A percentile compares a stretch with the other conserved stretches of the same genome.
These are phyloP conservation scores for Candida germanica DNA, from an alignment of 805 yeast genomes.

Conservation along the genomic window DNA sequence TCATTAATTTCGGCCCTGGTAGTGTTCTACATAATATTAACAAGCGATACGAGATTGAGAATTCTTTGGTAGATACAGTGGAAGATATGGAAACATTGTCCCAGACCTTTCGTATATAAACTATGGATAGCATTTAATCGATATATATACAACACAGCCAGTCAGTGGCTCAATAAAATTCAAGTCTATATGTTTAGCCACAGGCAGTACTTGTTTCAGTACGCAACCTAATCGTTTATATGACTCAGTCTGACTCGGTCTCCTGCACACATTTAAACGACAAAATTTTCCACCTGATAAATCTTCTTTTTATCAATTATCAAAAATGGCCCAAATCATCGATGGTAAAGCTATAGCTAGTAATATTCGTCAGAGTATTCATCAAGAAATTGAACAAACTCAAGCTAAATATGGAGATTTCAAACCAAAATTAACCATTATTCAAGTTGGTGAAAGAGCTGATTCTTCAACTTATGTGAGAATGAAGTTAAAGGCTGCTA, in stretches of 20 bases:
- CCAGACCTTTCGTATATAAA: too few relatives aligned
- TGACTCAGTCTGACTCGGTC: neutral
- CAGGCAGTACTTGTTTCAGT: too few relatives aligned
- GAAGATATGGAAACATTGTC: neutral
- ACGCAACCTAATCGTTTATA: too few relatives aligned
- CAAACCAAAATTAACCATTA: slow-evolving; percentile 62
- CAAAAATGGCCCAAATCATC: slow-evolving; percentile 31
- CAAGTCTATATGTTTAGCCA: too few relatives aligned
- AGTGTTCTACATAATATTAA: slow-evolving; percentile 26
- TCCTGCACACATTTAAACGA: neutral
- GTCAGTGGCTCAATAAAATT: too few relatives aligned
- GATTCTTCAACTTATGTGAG: slow-evolving; percentile 81
- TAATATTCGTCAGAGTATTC: slow-evolving; percentile 35
- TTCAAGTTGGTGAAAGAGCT: slow-evolving; percentile 75
- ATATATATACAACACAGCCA: too few relatives aligned
- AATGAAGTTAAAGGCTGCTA: slow-evolving; percentile 77
- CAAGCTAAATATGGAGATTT: slow-evolving; percentile 50
- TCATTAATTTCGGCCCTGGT: slow-evolving; percentile 41
- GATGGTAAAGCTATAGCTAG: slow-evolving; percentile 46
- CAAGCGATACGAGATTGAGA: slow-evolving; percentile 7
- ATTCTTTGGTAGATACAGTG: slow-evolving; percentile 2
- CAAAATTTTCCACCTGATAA: neutral
- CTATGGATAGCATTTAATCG: too few relatives aligned
- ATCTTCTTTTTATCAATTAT: neutral
- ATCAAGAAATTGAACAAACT: slow-evolving; percentile 37